Conservation (phyloP, 495 filamentous ascomycete species). For the Melanomma pulvis-pyrius region DNA sequence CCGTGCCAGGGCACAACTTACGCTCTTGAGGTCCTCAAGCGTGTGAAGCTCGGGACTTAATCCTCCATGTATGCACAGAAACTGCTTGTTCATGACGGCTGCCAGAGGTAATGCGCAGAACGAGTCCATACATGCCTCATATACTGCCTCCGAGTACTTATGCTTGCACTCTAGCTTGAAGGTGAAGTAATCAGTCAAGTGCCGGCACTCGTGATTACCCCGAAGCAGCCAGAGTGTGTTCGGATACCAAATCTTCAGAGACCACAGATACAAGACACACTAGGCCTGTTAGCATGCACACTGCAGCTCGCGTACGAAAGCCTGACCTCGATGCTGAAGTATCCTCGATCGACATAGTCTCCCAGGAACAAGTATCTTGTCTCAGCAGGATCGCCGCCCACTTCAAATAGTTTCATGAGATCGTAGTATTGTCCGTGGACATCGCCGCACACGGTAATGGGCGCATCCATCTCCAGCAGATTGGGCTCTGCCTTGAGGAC, state of each 20-base stretch:
- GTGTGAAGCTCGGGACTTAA: conserved; percentile 95
- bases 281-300: conserved; percentile 38
- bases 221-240: conserved; percentile 95
- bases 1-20: conserved; percentile 49
- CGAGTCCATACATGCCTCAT: conserved; percentile 97
- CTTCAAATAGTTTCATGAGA: conserved; percentile 99
- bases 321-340: conserved; percentile 92
- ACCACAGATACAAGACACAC: conserved; percentile 97
- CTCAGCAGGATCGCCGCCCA: conserved; percentile 94
- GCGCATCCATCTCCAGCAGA: conserved; percentile 97
- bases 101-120: conserved; percentile 94
- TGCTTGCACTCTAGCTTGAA: conserved; percentile 99
- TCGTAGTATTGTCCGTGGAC: conserved; percentile 99
- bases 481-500: conserved; percentile 87
- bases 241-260: conserved; percentile 98
- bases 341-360: conserved; percentile 96
- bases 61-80: conserved; percentile 96
- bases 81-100: conserved; percentile 99
- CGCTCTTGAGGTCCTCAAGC: conserved; percentile 86
- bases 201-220: conserved; percentile 97
- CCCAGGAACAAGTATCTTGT: conserved; percentile 96
- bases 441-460: conserved; percentile 98
- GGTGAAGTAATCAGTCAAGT: conserved; percentile 99
- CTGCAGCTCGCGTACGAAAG: not conserved
- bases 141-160: conserved; percentile 95